A percentile compares a stretch with the other conserved stretches of the same genome.
These are phyloP conservation scores for Bipolaris bicolor DNA, from an alignment of 2,329 filamentous ascomycete species.

Conservation along the genomic window DNA sequence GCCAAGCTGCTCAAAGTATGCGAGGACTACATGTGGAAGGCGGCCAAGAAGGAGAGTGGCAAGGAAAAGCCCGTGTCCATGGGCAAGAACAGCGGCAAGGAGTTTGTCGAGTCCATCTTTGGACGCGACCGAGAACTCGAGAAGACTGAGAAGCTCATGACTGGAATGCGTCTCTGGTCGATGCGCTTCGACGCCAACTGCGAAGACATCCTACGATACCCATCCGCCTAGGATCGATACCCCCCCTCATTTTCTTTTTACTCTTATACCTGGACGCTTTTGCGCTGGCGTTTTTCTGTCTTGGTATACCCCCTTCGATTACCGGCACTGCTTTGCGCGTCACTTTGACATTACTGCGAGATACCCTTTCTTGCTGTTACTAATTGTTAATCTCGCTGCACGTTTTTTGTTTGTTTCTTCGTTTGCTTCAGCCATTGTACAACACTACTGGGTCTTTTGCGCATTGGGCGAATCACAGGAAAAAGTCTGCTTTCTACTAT, in stretches of 20 bases:
- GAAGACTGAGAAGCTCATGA: slow-evolving; percentile 92
- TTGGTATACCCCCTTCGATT: slow-evolving; percentile 27
- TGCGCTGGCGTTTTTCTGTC: slow-evolving; percentile 37
- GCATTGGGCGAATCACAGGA: slow-evolving; percentile 47
- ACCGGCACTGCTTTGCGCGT: slow-evolving; percentile 27
- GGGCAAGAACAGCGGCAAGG: slow-evolving; percentile 88
- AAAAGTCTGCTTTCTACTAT: slow-evolving; percentile 46
- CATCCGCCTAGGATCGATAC: slow-evolving; percentile 42
- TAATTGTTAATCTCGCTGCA: slow-evolving; percentile 47
- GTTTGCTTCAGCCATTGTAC: slow-evolving; percentile 34
- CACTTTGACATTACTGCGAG: slow-evolving; percentile 47
- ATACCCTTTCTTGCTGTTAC: slow-evolving; percentile 49
- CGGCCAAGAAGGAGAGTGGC: slow-evolving; percentile 71
- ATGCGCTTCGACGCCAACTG: slow-evolving; percentile 96
- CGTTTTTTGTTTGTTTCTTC: slow-evolving; percentile 27
- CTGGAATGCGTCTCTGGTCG: slow-evolving; percentile 84
- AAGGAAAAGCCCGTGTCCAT: slow-evolving; percentile 69
- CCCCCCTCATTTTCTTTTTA: neutral
- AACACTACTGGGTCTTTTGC: slow-evolving; percentile 39
- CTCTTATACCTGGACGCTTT: slow-evolving; percentile 29
- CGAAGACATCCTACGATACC: slow-evolving; percentile 77
- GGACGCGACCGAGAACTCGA: slow-evolving; percentile 88
- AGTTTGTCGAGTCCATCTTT: slow-evolving; percentile 96
- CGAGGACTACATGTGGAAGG: slow-evolving; percentile 94
- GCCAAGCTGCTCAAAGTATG: slow-evolving; percentile 87